Base-by-base conservation (phyloP, 2,329 filamentous ascomycete species). In the Microcera coccophila region DNA sequence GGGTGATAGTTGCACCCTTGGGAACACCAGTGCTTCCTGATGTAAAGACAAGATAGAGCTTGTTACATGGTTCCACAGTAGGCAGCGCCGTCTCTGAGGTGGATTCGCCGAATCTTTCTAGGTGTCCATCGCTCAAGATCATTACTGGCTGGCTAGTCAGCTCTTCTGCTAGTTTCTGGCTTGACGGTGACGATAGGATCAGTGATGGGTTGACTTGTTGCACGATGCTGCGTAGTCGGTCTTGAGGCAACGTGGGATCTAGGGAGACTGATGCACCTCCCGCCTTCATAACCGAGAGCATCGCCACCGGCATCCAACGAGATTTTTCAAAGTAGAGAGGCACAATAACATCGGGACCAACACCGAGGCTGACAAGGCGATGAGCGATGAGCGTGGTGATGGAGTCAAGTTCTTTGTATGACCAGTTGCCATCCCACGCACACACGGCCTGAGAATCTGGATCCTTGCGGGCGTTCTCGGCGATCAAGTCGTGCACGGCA, bases 371-470 rank as follows among this genome's bases (percentile, higher is more conserved):
- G 11, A 42, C 11, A 3, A 58, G 44, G 5, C 38, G 14, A 14
- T 17, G 24, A 1, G 47, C 45, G 10, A 58, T 19, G 3, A 10
- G 7, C 1, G 17, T 41, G 0, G 55, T 22, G 5, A 44, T 17
- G 1, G 4, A 17, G 9, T 51, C 42, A 3, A 58, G 38, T 7
- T 53, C 41, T 0, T 5, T 14, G n/a, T 56, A 63, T 0, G 54
- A 58, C 2, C 59, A 36, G 0, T 49, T n/a, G 3, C 51, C 52
- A 19, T 61, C 55, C 50, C 57, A 61, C 0, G 60, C 48, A 15
- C 20, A 43, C 1, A 61, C 29, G 0, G 58, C 60, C 12, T 41
- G 45, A 4, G 39, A 39, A 7, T 41, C 22, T 1, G 50, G 52
- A 9, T 52, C 42, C 2, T 29, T 20, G 2, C 20, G 20, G 3